Evolutionary conservation across 768 basidiomycete species (phyloP).

Genomic region (Boletus sp.): DNA sequence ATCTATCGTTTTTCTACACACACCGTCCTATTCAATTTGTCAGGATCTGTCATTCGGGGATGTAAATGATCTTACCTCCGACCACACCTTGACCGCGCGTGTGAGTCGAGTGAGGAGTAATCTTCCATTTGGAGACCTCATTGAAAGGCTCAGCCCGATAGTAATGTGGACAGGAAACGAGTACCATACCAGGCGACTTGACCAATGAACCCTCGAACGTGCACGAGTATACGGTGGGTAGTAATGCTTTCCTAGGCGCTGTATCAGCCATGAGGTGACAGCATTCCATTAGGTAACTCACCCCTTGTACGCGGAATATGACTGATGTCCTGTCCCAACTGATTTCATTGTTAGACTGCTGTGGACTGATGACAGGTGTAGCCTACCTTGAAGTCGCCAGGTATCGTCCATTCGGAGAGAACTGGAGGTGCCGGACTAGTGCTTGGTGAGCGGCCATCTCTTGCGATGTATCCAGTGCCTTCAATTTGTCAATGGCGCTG

Average conservation of each 20-base stretch:
- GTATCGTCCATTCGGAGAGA: conserved; percentile 53
- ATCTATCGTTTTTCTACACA: conserved; percentile 50
- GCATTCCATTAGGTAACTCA: conserved; percentile 26
- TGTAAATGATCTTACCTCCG: conserved; percentile 35
- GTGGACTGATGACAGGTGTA: neutral
- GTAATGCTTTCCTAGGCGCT: conserved; percentile 39
- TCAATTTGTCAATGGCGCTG: conserved; percentile 41
- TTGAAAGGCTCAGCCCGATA: conserved; percentile 8
- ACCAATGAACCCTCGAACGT: conserved; percentile 51
- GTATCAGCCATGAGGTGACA: conserved; percentile 13
- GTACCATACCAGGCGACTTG: conserved; percentile 50
- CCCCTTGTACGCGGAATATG: conserved; percentile 49
- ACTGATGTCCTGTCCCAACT: conserved; percentile 54
- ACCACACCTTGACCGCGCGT: conserved; percentile 53
- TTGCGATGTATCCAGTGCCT: conserved; percentile 39
- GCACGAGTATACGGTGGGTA: conserved; percentile 48
- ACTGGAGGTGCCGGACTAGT: conserved; percentile 52
- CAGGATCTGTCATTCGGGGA: conserved; percentile 1
- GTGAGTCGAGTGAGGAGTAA: conserved; percentile 47
- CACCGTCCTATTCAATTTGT: conserved; percentile 40
- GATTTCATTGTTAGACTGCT: conserved; percentile 7
- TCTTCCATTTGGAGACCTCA: conserved; percentile 48
- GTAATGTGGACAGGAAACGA: neutral
- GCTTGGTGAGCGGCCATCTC: conserved; percentile 46
- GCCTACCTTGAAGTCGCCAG: conserved; percentile 52